These are phyloP conservation scores for Collybia mongolica DNA, from an alignment of 768 basidiomycete species.

Conservation along the genomic window DNA sequence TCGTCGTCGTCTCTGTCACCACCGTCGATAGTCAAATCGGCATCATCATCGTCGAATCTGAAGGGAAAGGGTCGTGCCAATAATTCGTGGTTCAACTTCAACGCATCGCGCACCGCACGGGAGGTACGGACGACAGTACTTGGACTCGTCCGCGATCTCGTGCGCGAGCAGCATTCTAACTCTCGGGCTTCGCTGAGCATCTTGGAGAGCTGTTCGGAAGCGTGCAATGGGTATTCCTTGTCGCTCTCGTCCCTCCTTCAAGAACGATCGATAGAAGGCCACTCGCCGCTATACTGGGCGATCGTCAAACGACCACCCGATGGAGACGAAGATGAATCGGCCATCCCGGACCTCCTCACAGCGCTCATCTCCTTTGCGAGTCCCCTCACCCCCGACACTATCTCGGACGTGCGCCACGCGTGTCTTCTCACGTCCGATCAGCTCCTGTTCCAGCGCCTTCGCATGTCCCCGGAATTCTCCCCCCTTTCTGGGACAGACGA, in stretches of 20 bases:
- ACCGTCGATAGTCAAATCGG: constrained; percentile 6
- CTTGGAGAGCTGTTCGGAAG: constrained; percentile 45
- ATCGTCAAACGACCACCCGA: constrained; percentile 57
- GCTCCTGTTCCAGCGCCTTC: constrained; percentile 56
- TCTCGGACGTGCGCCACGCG: constrained; percentile 63
- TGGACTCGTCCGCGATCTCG: constrained; percentile 55
- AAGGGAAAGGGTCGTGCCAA: constrained; percentile 29
- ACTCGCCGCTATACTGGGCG: constrained; percentile 73
- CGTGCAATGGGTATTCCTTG: constrained; percentile 48
- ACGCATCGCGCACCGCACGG: constrained; percentile 32
- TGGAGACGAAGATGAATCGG: constrained; percentile 24
- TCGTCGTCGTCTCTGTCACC: constrained; percentile 8
- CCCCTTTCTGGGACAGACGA: constrained; percentile 54
- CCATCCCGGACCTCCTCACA: constrained; percentile 43
- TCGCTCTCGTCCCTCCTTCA: constrained; percentile 58
- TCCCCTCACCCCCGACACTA: constrained; percentile 38
- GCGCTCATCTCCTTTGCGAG: constrained; percentile 51
- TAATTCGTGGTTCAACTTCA: constrained; percentile 35
- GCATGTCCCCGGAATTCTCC: constrained; percentile 50
- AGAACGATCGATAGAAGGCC: constrained; percentile 60
- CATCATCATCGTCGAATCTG: constrained; percentile 11
- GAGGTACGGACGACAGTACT: constrained; percentile 55
- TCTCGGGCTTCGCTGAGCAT: constrained; percentile 20
- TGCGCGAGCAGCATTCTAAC: constrained; percentile 33
- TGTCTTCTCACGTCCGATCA: constrained; percentile 66